Evolutionary conservation across 2,329 filamentous ascomycete species (phyloP).

Genomic region (Penicillium psychrosexuale): DNA sequence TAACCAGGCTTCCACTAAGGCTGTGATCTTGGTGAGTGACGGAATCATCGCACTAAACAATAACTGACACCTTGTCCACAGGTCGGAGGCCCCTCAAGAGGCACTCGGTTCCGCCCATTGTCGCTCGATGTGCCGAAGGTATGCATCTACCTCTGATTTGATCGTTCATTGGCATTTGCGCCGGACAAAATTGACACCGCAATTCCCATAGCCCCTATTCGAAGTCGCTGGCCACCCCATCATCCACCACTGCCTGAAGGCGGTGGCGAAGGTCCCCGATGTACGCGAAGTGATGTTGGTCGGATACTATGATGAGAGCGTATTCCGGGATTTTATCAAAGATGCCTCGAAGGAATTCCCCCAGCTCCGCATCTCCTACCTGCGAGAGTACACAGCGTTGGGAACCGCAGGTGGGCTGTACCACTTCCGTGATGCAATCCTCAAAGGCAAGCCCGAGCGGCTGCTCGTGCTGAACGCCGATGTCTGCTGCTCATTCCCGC

Average conservation of each 20-base stretch:
- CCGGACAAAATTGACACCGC: neutral
- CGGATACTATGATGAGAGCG: slow-evolving; percentile 95
- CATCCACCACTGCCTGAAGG: slow-evolving; percentile 94
- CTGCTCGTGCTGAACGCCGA: slow-evolving; percentile 98
- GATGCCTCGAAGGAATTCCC: slow-evolving; percentile 81
- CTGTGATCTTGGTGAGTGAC: slow-evolving; percentile 77
- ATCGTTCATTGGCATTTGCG: neutral
- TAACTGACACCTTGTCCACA: slow-evolving; percentile 44
- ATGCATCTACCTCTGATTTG: slow-evolving; percentile 20
- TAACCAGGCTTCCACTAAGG: slow-evolving; percentile 71
- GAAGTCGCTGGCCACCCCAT: slow-evolving; percentile 98
- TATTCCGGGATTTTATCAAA: slow-evolving; percentile 98
- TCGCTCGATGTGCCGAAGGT: slow-evolving; percentile 96
- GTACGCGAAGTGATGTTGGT: slow-evolving; percentile 97
- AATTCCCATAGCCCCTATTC: slow-evolving; percentile 72
- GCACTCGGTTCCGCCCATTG: slow-evolving; percentile 90
- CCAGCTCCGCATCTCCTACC: slow-evolving; percentile 85
- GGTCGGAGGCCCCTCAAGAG: slow-evolving; percentile 93
- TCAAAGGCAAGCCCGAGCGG: slow-evolving; percentile 90
- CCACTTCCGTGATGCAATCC: slow-evolving; percentile 97
- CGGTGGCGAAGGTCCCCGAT: slow-evolving; percentile 83
- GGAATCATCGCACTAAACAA: slow-evolving; percentile 6
- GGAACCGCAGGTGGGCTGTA: slow-evolving; percentile 96
- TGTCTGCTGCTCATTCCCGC: slow-evolving; percentile 97
- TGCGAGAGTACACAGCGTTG: slow-evolving; percentile 94